Evolutionary conservation across 192 early-diverging fungal genomes (phyloP).

Genomic region (Podila horticola): DNA sequence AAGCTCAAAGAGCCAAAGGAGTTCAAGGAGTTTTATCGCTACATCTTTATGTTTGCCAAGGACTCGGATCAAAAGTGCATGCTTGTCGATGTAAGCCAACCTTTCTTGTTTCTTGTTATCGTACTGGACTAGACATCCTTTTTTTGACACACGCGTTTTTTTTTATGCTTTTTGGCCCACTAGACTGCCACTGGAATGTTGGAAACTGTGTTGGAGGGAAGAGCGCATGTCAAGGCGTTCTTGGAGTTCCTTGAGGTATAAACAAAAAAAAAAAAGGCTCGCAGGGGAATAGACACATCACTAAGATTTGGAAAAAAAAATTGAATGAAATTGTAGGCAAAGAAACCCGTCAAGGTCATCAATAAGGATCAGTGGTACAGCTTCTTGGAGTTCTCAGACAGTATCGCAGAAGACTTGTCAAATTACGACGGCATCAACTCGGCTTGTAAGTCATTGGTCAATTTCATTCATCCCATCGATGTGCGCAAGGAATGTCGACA

Average conservation of each 20-base stretch:
- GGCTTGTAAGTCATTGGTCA: slow-evolving; percentile 63
- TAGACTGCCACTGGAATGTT: slow-evolving; percentile 65
- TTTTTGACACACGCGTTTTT: neutral
- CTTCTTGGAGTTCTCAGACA: slow-evolving; percentile 68
- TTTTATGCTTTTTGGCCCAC: neutral
- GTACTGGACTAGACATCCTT: neutral
- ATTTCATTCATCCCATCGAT: neutral
- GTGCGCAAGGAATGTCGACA: neutral
- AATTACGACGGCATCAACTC: slow-evolving; percentile 66
- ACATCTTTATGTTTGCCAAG: slow-evolving; percentile 72
- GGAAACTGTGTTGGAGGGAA: slow-evolving; percentile 56
- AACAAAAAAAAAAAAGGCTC: no score
- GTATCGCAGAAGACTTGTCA: slow-evolving; percentile 57
- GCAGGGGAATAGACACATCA: no score
- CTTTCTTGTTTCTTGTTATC: neutral
- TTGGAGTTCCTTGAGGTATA: slow-evolving; percentile 63
- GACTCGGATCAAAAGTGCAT: slow-evolving; percentile 69
- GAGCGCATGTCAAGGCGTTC: slow-evolving; percentile 59
- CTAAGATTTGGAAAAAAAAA: no score
- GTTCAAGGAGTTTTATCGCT: slow-evolving; percentile 71
- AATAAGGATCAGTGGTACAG: slow-evolving; percentile 76
- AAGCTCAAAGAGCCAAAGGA: slow-evolving; percentile 46
- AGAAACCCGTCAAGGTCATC: slow-evolving; percentile 66
- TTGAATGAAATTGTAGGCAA: slow-evolving; percentile 41
- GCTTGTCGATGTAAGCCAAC: slow-evolving; percentile 60